Evolutionary conservation across 1,284 basidiomycete genomes (phyloP), one percentile per base, ranked within the genome.

Genomic region (Sporisorium exsertum): DNA sequence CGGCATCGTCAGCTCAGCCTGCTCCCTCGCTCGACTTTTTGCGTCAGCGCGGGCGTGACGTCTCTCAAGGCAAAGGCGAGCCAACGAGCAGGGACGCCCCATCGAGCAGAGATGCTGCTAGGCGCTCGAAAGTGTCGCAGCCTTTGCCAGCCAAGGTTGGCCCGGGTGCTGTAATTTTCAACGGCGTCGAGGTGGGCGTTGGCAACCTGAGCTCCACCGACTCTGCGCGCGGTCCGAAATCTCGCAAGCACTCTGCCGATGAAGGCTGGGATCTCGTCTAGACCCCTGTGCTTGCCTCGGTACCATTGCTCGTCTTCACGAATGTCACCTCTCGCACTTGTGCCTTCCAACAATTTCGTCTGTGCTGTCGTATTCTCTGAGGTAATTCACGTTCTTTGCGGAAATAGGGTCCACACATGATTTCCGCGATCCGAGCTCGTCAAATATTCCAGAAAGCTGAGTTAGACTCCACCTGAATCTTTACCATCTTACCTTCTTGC

Each of bases 121-220:
- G 4, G 8, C 32, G 13, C 15, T 47, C 46, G 26, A 18, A 40
- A 20, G 32, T 12, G 29, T 29, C 52, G 20, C 32, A 59, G n/a
- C 8, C 60, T 33, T n/a, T 22, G 16, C 46, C 40, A 20, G 56
- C 35, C 27, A 74, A 66, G 46, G 53, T 57, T 3, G 60, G 72
- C 2, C 64, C 72, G 4, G 72, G 72, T 29, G 72, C 72, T 27
- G 72, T 76, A 32, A 76, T 76, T 46, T 76, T 76, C 42, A 76
- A 76, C 43, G 72, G 72, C 3, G 68, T 76, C n/a, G 72, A 76
- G 35, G 68, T 76, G 4, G 68, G 72, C 26, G 61, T 74, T 3
- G 66, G 66, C 35, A 70, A 66, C 20, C 47, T 59, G 29, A 26
- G 27, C 29, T 29, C 54, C 22, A 32, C 43, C 43, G 50, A 53